Percentiles rank a stretch among this genome's conserved stretches.
These are phyloP conservation scores for Exidia glandulosa DNA, from an alignment of 768 basidiomycete species.

Conservation along the genomic window DNA sequence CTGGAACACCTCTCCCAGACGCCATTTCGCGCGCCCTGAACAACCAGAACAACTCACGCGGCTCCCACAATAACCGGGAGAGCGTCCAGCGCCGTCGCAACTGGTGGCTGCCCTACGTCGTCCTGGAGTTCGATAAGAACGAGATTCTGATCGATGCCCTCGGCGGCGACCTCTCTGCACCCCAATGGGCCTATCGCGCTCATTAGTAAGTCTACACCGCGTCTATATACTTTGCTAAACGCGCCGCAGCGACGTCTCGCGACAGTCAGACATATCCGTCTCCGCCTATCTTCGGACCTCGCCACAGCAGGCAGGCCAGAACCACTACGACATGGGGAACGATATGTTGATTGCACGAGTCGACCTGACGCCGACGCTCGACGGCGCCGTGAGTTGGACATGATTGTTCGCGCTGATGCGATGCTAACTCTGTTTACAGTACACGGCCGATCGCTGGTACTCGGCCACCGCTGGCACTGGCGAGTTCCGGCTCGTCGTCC, in stretches of 20 bases:
- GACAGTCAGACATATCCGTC: conserved; percentile 84
- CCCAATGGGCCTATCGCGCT: conserved; percentile 93
- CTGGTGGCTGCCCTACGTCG: conserved; percentile 96
- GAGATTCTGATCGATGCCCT: conserved; percentile 93
- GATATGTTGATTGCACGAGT: conserved; percentile 90
- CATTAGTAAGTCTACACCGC: conserved; percentile 61
- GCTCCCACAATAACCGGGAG: conserved; percentile 54
- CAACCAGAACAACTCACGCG: conserved; percentile 40
- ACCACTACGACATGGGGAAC: conserved; percentile 84
- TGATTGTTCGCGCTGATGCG: neutral
- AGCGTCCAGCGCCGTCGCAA: conserved; percentile 86
- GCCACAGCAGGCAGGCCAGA: conserved; percentile 51
- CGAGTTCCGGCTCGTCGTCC: conserved; percentile 90
- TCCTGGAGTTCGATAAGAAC: conserved; percentile 96
- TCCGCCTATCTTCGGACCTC: conserved; percentile 86
- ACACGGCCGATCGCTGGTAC: conserved; percentile 88
- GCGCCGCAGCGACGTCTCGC: conserved; percentile 74
- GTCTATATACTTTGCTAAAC: neutral
- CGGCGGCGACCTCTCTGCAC: conserved; percentile 82
- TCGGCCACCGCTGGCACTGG: conserved; percentile 72
- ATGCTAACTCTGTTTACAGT: conserved; percentile 26
- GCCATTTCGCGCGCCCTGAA: conserved; percentile 74
- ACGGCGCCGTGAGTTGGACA: conserved; percentile 60
- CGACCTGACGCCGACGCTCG: conserved; percentile 76
- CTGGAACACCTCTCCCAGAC: conserved; percentile 68